These are phyloP conservation scores for Aquilaria malaccensis DNA, from an alignment of 345 rosid species.

Conservation along the genomic window DNA sequence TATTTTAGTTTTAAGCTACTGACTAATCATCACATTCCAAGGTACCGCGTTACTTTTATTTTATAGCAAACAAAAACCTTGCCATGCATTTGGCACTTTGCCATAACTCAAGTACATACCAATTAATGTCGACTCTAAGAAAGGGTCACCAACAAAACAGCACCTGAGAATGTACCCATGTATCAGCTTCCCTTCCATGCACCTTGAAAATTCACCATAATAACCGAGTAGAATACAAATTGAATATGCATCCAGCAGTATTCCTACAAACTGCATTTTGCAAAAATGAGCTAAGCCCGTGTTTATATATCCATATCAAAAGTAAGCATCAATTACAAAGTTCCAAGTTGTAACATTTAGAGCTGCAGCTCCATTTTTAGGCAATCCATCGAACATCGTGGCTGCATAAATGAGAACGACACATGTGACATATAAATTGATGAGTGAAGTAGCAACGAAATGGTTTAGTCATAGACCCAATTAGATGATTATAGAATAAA, in stretches of 20 bases:
- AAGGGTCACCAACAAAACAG: slow-evolving; percentile 32
- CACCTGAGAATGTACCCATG: slow-evolving; percentile 58
- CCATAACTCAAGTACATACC: slow-evolving; percentile 45
- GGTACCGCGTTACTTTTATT: slow-evolving; percentile 49
- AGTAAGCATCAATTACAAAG: slow-evolving; percentile 53
- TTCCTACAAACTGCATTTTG: slow-evolving; percentile 42
- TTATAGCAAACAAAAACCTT: slow-evolving; percentile 32
- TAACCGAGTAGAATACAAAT: slow-evolving; percentile 45
- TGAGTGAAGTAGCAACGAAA: slow-evolving; percentile 54
- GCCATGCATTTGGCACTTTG: slow-evolving; percentile 38
- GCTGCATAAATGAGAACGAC: slow-evolving; percentile 47
- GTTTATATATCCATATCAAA: slow-evolving; percentile 29
- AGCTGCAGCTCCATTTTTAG: slow-evolving; percentile 17
- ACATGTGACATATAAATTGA: slow-evolving; percentile 53
- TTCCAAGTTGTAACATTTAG: slow-evolving; percentile 67
- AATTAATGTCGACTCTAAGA: slow-evolving; percentile 53
- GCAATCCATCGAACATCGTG: slow-evolving; percentile 57
- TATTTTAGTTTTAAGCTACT: too few species aligned
- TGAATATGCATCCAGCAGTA: slow-evolving; percentile 64
- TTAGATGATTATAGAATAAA: slow-evolving; percentile 42
- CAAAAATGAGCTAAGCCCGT: slow-evolving; percentile 46
- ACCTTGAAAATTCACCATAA: slow-evolving; percentile 31
- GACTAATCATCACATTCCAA: slow-evolving; percentile 78
- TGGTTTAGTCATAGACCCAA: slow-evolving; percentile 43
- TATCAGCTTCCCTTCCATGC: slow-evolving; percentile 39